Evolutionary conservation across 2,329 filamentous ascomycete genomes (phyloP).

Genomic region (Pseudogymnoascus sp.): DNA sequence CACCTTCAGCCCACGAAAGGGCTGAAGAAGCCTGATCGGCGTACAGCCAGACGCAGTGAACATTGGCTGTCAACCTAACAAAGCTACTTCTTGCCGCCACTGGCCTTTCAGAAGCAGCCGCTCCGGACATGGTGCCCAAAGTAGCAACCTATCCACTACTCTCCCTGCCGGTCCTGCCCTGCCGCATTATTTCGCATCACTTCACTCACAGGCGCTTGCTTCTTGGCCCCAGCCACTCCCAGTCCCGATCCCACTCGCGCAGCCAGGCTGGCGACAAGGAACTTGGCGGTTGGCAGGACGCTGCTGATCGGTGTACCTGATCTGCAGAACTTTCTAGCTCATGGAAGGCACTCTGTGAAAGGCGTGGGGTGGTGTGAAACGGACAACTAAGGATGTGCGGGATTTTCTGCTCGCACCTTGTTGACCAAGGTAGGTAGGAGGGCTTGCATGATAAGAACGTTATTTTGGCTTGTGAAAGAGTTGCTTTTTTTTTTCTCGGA

Average conservation of each 20-base stretch:
- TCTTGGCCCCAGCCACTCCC: neutral
- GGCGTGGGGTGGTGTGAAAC: neutral
- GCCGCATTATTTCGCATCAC: neutral
- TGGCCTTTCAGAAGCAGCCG: neutral
- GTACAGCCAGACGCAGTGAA: neutral
- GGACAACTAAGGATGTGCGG: neutral
- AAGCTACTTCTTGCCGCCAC: neutral
- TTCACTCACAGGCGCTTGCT: neutral
- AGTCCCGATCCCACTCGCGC: neutral
- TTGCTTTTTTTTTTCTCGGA: neutral
- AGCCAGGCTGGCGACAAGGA: neutral
- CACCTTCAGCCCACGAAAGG: neutral
- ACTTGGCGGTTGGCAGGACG: neutral
- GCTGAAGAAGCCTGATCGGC: neutral
- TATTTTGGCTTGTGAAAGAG: conserved; percentile 4
- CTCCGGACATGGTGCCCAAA: neutral
- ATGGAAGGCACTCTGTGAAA: neutral
- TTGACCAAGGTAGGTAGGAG: neutral
- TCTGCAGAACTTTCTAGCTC: conserved; percentile 1
- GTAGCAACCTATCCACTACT: neutral
- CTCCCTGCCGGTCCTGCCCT: neutral
- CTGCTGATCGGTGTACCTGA: neutral
- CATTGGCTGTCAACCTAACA: neutral
- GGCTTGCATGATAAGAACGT: neutral
- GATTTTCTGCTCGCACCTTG: neutral